Base-by-base conservation (phyloP, 1,284 basidiomycete species). In the Ceratobasidium sp. region DNA sequence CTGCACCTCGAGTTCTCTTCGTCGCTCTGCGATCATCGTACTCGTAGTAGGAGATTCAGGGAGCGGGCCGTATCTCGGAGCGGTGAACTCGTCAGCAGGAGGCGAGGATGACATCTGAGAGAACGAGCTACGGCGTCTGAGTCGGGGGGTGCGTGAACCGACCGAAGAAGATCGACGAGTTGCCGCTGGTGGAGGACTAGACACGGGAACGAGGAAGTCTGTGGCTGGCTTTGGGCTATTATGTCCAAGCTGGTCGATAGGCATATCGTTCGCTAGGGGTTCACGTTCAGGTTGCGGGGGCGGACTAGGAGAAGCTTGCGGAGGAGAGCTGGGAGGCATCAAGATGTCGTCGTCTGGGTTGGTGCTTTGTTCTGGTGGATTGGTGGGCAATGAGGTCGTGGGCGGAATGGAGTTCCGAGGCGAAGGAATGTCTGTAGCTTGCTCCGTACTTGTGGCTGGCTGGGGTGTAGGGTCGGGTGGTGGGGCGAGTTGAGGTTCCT, bases 241-340 rank as follows among this genome's bases (percentile, higher is more conserved):
- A 20, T 23, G 49, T 28, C 55, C 73, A 12, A 51, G 49, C 33
- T 76, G 63, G 51, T 67, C 51, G 53, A 76, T 67, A 18, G 73
- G 40, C 63, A 76, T 76, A 13, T 67, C 58, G 49, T 56, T 63
- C 13, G 39, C 10, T 33, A 33, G n/a, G 12, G 33, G 33, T n/a
- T 15, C 63, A 9, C 63, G 40, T 40, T 40, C 26, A 18, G 28
- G 7, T 26, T 53, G 26, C 3, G 60, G 42, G 12, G 60, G 1
- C 18, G 53, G 69, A 40, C 15, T 75, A 5, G 72, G 72, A 33
- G 61, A 64, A n/a, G 46, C 44, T 26, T 33, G 26, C 26, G 73
- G 73, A 55, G 73, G 73, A 20, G 73, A 76, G 49, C 73, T 76
- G 51, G 73, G 61, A 12, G 73, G 73, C 73, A 76, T 76, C 18